These are phyloP conservation scores for Trapa incisa DNA, from an alignment of 345 rosid species.

Conservation along the genomic window DNA sequence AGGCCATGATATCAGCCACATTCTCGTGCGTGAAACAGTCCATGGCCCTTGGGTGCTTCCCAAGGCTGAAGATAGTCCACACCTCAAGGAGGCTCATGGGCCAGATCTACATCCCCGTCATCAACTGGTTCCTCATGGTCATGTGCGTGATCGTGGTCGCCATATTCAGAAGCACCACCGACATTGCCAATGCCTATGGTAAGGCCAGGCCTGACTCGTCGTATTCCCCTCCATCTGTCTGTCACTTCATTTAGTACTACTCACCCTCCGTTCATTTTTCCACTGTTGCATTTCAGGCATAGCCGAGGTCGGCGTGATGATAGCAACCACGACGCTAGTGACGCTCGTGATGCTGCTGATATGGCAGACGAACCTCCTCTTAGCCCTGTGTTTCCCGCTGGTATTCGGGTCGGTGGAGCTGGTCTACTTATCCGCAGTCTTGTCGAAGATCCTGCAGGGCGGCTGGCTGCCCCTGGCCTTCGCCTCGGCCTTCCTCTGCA, in stretches of 20 bases:
- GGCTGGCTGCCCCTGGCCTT: slow-evolving; percentile 94
- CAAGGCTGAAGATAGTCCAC: slow-evolving; percentile 88
- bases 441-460: slow-evolving; percentile 60
- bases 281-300: slow-evolving; percentile 49
- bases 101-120: slow-evolving; percentile 81
- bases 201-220: slow-evolving; percentile 5
- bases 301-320: slow-evolving; percentile 96
- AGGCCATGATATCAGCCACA: slow-evolving; percentile 98
- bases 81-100: slow-evolving; percentile 81
- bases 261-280: neutral
- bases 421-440: slow-evolving; percentile 66
- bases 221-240: neutral
- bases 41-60: slow-evolving; percentile 98
- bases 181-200: slow-evolving; percentile 98
- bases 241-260: neutral
- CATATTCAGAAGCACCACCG: slow-evolving; percentile 73
- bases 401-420: slow-evolving; percentile 74
- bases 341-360: slow-evolving; percentile 89
- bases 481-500: slow-evolving; percentile 52
- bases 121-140: slow-evolving; percentile 86
- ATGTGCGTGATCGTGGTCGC: slow-evolving; percentile 90
- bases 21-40: slow-evolving; percentile 92
- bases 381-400: slow-evolving; percentile 71
- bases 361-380: slow-evolving; percentile 77
- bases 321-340: slow-evolving; percentile 72